phyloP scores from a whole-genome alignment of 1,139 yeast species.

The Diutina sp. region DNA sequence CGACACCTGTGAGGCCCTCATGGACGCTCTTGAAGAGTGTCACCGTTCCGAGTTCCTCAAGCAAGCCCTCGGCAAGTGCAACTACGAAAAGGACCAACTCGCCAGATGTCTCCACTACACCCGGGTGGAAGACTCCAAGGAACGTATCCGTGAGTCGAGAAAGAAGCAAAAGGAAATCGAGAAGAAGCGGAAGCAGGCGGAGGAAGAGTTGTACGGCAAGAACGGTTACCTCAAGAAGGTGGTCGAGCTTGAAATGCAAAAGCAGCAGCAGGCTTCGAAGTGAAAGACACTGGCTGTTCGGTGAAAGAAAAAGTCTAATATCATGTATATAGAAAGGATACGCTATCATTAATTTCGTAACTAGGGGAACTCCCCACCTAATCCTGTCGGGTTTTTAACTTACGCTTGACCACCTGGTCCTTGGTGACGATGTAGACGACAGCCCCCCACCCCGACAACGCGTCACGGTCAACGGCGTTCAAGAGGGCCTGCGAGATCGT shows the following conservation, averaged over 20 bases:
- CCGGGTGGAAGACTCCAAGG: conserved; percentile 54
- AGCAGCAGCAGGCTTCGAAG: conserved; percentile 5
- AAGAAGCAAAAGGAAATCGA: conserved; percentile 44
- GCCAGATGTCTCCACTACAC: conserved; percentile 71
- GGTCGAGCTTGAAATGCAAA: conserved; percentile 22
- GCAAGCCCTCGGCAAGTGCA: conserved; percentile 78
- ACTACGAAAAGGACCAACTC: conserved; percentile 70
- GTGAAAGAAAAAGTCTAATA: neutral
- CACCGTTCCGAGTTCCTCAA: conserved; percentile 60
- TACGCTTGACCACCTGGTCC: conserved; percentile 79
- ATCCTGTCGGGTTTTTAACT: conserved; percentile 92
- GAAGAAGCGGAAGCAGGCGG: conserved; percentile 43
- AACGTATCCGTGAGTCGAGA: conserved; percentile 43
- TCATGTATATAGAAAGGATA: neutral
- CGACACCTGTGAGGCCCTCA: conserved; percentile 60
- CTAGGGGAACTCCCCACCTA: conserved; percentile 7
- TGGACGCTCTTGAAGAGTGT: conserved; percentile 84
- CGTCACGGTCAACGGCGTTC: conserved; percentile 96
- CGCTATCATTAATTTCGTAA: neutral
- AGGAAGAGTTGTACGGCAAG: conserved; percentile 75
- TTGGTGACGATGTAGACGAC: conserved; percentile 86
- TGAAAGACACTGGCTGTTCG: neutral
- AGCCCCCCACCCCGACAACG: conserved; percentile 98
- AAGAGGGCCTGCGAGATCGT: conserved; percentile 88
- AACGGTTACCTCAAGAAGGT: conserved; percentile 60